phyloP scores from a whole-genome alignment of 2,329 filamentous ascomycete species.

The Colletotrichum destructivum region DNA sequence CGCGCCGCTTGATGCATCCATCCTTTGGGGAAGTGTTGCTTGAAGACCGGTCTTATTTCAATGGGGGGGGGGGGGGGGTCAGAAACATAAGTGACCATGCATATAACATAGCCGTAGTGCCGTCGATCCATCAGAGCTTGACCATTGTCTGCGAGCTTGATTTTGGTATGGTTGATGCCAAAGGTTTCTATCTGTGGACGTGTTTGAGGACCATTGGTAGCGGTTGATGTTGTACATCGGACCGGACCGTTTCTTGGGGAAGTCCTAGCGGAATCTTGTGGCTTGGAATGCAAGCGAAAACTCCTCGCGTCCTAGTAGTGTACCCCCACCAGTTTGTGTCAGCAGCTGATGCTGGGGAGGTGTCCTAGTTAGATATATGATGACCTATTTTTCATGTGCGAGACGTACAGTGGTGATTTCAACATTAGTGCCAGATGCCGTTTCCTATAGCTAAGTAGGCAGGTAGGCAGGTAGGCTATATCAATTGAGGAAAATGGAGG shows the following conservation, averaged over 20 bases:
- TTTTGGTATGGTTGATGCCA: neutral
- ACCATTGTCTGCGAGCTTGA: too few species aligned
- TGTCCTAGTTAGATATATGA: too few species aligned
- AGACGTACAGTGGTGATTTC: too few species aligned
- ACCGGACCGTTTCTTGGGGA: constrained; percentile 31
- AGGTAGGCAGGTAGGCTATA: too few species aligned
- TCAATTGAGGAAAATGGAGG: too few species aligned
- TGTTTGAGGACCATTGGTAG: neutral
- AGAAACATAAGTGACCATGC: too few species aligned
- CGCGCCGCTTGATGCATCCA: constrained; percentile 9
- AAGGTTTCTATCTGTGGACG: neutral
- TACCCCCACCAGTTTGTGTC: neutral
- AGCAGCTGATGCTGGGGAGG: too few species aligned
- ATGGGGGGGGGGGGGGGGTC: too few species aligned
- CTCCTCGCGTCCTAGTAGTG: neutral
- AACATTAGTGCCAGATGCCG: too few species aligned
- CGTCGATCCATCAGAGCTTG: too few species aligned
- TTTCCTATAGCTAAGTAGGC: too few species aligned
- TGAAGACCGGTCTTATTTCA: neutral
- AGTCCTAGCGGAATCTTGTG: constrained; percentile 5
- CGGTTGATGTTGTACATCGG: neutral
- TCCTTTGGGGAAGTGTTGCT: neutral
- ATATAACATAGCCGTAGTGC: neutral
- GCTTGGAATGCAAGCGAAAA: neutral
- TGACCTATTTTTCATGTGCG: too few species aligned